Base-by-base conservation (phyloP, 257 asterid species). In the Nicotiana attenuata region DNA sequence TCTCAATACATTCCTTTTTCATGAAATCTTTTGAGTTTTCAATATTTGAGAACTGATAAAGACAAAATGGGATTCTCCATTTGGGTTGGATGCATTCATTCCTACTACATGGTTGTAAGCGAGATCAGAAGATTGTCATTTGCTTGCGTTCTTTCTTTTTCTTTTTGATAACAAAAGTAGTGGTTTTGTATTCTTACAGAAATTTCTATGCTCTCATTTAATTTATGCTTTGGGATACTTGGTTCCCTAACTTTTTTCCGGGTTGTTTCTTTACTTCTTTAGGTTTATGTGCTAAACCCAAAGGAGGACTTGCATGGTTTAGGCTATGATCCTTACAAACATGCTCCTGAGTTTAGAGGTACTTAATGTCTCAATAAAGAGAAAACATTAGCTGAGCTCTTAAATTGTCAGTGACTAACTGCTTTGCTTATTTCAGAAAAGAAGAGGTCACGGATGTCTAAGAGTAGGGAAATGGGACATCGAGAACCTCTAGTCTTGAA, bases 311-410 rank as follows among this genome's bases (percentile, higher is more conserved):
- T 91, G 83, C 81, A 91, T 89, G 99, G 99, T 69, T 88, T 96
- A 84, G 98, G 98, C 84, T 96, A 86, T 83, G 99, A 96, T 89
- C 99, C 99, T 69, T 96, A 87, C 92, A 96, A 94, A 92, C 92
- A 92, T 83, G 98, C 98, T 85, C 98, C 98, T 41, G 99, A 96
- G 84, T 96, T 96, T 84, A 90, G 99, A 91, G 99, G 99, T 96
- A 87, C 84, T 92, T 80, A 56, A 68, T 86, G 81, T 65, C 80
- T 85, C 57, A 24, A 57, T 84, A 78, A 64, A 59, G 69, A 83
- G 19, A 65, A 31, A 16, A 57, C 71, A 65, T 29, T 73, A 26
- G 35, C 31, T 63, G n/a, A 47, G 50, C 13, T 41, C 50, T 41
- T 41, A 41, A 26, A 47, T 22, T 41, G 47, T 80, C 29, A 17